Conservation (phyloP, 2,329 filamentous ascomycete species). For the Aspergillus puulaauensis region DNA sequence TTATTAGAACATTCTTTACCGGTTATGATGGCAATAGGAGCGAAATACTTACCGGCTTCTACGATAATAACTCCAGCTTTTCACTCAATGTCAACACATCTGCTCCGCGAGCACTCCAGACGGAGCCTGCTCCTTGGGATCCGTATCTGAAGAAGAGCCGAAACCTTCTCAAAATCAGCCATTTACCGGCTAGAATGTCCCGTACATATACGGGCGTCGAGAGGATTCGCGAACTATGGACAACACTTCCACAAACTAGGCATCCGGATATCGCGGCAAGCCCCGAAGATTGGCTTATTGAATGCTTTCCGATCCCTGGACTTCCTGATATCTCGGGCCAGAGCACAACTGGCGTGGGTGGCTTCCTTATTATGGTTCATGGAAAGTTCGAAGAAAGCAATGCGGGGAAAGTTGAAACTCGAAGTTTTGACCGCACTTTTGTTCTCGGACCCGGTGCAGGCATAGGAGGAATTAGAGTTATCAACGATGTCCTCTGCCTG, state of each 20-base stretch:
- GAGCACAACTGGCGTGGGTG: slow-evolving; percentile 67
- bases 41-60: slow-evolving; percentile 64
- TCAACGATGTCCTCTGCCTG: slow-evolving; percentile 76
- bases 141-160: slow-evolving; percentile 75
- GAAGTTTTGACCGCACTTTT: slow-evolving; percentile 81
- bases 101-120: slow-evolving; percentile 53
- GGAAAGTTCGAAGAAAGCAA: slow-evolving; percentile 78
- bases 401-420: slow-evolving; percentile 58
- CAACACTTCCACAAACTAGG: slow-evolving; percentile 66
- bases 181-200: slow-evolving; percentile 60
- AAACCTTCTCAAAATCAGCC: slow-evolving; percentile 70
- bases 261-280: slow-evolving; percentile 71
- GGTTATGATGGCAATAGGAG: slow-evolving; percentile 72
- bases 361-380: slow-evolving; percentile 75
- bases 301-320: slow-evolving; percentile 72
- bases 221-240: slow-evolving; percentile 68
- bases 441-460: slow-evolving; percentile 72
- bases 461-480: slow-evolving; percentile 67
- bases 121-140: slow-evolving; percentile 59
- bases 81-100: slow-evolving; percentile 71
- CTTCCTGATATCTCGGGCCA: slow-evolving; percentile 68
- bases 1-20: slow-evolving; percentile 71
- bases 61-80: slow-evolving; percentile 74
- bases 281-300: slow-evolving; percentile 74
- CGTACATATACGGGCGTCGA: slow-evolving; percentile 66